These are phyloP conservation scores for Quercus glauca DNA, from an alignment of 306 rosid genomes.

Conservation along the genomic window DNA sequence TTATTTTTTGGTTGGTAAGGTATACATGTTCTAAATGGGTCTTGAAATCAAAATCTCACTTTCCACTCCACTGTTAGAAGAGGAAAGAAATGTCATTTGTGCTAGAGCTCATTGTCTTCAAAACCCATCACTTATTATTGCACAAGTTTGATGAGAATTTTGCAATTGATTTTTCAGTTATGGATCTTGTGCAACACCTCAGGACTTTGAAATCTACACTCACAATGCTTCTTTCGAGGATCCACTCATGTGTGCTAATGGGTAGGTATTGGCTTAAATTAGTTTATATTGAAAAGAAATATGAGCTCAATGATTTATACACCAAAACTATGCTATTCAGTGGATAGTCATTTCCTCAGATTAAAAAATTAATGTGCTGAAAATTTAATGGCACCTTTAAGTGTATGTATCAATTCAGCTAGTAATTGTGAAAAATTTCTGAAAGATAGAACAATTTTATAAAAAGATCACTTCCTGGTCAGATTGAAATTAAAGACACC, in stretches of 20 bases:
- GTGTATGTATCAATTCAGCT: too few relatives aligned
- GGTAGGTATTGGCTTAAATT: constrained; percentile 33
- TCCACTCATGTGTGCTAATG: constrained; percentile 73
- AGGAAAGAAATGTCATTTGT: too few relatives aligned
- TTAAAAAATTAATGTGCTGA: neutral
- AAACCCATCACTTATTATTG: neutral
- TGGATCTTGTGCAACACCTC: constrained; percentile 59
- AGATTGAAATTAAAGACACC: too few relatives aligned
- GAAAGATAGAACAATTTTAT: too few relatives aligned
- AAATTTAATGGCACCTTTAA: neutral
- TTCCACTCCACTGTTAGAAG: too few relatives aligned
- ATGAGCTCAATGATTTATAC: neutral
- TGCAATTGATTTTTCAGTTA: constrained; percentile 46
- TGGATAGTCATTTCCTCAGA: neutral
- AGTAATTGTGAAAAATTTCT: too few relatives aligned
- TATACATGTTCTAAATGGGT: too few relatives aligned
- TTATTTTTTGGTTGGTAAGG: too few relatives aligned
- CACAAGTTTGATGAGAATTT: constrained; percentile 2
- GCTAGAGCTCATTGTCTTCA: neutral
- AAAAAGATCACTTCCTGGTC: too few relatives aligned
- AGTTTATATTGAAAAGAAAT: neutral
- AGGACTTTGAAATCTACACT: constrained; percentile 70
- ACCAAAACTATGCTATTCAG: neutral
- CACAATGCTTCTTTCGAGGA: constrained; percentile 79
- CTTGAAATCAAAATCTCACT: too few relatives aligned